These are phyloP conservation scores for Cryptosporidium muris DNA, from an alignment of 169 alveolate species.

Conservation along the genomic window DNA sequence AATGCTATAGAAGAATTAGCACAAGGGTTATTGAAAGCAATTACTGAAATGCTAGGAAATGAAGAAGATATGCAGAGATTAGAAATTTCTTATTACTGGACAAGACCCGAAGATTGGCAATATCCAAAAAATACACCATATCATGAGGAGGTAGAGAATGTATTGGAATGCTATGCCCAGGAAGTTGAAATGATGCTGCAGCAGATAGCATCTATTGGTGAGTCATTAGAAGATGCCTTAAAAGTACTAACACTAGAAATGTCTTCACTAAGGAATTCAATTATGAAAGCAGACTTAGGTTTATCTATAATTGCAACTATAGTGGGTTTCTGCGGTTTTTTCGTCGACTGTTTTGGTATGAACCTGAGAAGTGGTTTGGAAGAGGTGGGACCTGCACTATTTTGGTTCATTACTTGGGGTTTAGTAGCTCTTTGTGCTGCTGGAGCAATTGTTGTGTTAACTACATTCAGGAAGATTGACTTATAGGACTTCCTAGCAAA, in stretches of 20 bases:
- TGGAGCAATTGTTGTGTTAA: conserved; percentile 58
- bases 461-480: conserved; percentile 62
- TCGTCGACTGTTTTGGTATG: conserved; percentile 75
- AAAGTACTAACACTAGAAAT: conserved; percentile 71
- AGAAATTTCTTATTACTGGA: conserved; percentile 64
- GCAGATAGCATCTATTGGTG: conserved; percentile 73
- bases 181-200: conserved; percentile 73
- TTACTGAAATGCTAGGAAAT: conserved; percentile 69
- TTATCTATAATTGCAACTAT: conserved; percentile 72
- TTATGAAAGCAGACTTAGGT: conserved; percentile 74
- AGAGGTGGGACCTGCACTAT: conserved; percentile 55
- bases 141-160: conserved; percentile 72
- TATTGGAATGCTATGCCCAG: conserved; percentile 72
- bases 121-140: conserved; percentile 68
- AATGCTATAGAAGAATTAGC: conserved; percentile 70
- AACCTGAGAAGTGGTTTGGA: conserved; percentile 73
- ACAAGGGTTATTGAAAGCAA: conserved; percentile 64
- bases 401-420: conserved; percentile 73
- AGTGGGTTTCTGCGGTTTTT: conserved; percentile 72
- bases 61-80: conserved; percentile 68
- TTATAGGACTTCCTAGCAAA: neutral
- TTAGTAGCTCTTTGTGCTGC: conserved; percentile 46
- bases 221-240: conserved; percentile 72
- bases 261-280: conserved; percentile 71
- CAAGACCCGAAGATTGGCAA: conserved; percentile 69